Conservation (phyloP, 257 asterid species). For the Fraxinus excelsior region DNA sequence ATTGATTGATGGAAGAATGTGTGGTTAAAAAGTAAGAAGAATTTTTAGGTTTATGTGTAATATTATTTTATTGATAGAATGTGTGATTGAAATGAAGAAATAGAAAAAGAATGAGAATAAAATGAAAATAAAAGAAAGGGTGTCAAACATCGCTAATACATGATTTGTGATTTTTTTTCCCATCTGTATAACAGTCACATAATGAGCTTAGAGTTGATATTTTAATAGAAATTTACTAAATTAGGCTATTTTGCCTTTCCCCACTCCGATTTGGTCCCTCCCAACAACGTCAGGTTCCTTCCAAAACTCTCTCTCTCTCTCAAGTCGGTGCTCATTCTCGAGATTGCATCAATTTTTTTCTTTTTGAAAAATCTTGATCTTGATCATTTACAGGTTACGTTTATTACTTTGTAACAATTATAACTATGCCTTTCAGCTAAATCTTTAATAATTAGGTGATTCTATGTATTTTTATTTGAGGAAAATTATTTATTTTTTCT, state of each 20-base stretch:
- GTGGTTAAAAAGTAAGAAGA: too few relatives aligned
- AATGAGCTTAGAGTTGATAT: too few relatives aligned
- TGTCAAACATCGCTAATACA: too few relatives aligned
- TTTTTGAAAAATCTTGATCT: background rate
- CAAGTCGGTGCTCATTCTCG: constrained; percentile 28
- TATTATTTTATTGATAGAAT: too few relatives aligned
- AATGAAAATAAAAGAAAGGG: too few relatives aligned
- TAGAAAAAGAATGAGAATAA: too few relatives aligned
- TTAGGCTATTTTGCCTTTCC: too few relatives aligned
- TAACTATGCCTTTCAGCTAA: background rate
- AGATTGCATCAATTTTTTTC: background rate
- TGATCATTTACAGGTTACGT: constrained; percentile 8
- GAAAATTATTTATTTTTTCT: background rate
- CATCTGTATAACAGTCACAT: background rate
- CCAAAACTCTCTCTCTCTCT: constrained; percentile 5
- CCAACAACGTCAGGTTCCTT: background rate
- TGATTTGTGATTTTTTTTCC: too few relatives aligned
- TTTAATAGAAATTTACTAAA: too few relatives aligned
- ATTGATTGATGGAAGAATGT: too few relatives aligned
- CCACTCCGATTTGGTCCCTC: background rate
- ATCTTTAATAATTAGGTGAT: background rate
- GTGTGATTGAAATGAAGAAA: too few relatives aligned
- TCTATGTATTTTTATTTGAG: constrained; percentile 2
- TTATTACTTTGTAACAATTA: background rate
- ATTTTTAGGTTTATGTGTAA: too few relatives aligned